phyloP scores from a whole-genome alignment of 2,329 filamentous ascomycete genomes.

The Neofusicoccum sp. region DNA sequence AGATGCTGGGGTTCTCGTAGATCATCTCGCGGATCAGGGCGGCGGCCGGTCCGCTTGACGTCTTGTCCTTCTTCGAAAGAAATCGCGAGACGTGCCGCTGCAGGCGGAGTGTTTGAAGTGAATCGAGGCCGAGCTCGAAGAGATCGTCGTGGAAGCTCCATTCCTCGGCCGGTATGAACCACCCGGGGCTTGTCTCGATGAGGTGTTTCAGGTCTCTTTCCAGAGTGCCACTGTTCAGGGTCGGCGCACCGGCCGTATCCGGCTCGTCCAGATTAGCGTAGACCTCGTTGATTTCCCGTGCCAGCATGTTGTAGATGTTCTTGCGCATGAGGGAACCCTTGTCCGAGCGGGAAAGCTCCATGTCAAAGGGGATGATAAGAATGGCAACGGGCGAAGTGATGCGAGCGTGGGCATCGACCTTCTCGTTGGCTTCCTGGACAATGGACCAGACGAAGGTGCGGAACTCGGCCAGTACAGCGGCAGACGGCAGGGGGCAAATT shows the following conservation, averaged over 20 bases:
- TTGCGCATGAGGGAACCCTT: conserved; percentile 29
- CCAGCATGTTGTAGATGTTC: conserved; percentile 24
- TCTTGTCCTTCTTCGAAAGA: no score
- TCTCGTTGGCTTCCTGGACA: conserved; percentile 26
- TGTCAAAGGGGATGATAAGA: conserved; percentile 19
- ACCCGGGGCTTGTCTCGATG: neutral
- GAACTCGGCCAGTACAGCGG: neutral
- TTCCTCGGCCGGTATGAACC: conserved; percentile 1
- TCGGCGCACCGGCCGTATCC: neutral
- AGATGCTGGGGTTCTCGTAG: no score
- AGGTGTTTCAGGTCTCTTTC: conserved; percentile 22
- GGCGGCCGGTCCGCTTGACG: no score
- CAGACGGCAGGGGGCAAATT: conserved; percentile 11
- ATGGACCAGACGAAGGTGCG: conserved; percentile 26
- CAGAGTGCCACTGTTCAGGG: neutral
- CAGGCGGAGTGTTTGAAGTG: conserved; percentile 36
- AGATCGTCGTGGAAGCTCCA: neutral
- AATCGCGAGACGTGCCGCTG: neutral
- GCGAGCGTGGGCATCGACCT: conserved; percentile 26
- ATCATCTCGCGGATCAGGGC: no score
- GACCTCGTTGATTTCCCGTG: conserved; percentile 26
- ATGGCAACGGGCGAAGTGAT: conserved; percentile 23
- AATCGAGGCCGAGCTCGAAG: conserved; percentile 42
- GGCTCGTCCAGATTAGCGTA: conserved; percentile 18
- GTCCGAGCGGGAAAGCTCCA: conserved; percentile 22